A percentile compares a stretch with the other conserved stretches of the same genome.
Conservation (phyloP, 148 eudicot species). For the Persicaria tinctoria region DNA sequence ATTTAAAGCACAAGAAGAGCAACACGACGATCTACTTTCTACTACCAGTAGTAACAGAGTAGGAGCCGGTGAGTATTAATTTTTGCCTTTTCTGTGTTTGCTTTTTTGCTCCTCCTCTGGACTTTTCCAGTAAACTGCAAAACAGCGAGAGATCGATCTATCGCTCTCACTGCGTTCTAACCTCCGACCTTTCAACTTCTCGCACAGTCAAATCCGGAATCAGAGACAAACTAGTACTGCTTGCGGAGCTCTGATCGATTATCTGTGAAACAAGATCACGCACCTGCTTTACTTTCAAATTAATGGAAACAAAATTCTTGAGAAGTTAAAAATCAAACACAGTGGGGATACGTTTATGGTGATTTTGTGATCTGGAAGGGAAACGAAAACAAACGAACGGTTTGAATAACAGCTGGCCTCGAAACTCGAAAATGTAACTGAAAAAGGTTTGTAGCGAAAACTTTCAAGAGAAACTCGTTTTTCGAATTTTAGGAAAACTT, state of each 20-base stretch:
- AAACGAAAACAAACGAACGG: slow-evolving; percentile 1
- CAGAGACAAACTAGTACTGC: not conserved
- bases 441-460: not conserved
- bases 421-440: slow-evolving; percentile 5
- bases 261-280: slow-evolving; percentile 8
- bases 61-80: slow-evolving; percentile 1
- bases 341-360: not conserved
- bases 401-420: slow-evolving; percentile 10
- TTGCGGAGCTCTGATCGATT: not conserved
- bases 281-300: not conserved
- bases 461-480: not conserved
- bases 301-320: not conserved
- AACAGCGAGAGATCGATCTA: not conserved
- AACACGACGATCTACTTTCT: slow-evolving; percentile 13
- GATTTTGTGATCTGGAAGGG: not conserved
- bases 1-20: slow-evolving; percentile 14
- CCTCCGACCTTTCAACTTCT: slow-evolving; percentile 11
- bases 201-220: not conserved
- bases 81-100: slow-evolving; percentile 12
- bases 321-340: not conserved
- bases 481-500: not conserved
- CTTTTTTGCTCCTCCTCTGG: slow-evolving; percentile 9
- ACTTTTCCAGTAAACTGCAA: slow-evolving; percentile 3
- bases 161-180: not conserved
- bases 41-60: slow-evolving; percentile 8